A percentile compares a stretch with the other conserved stretches of the same genome.
These are phyloP conservation scores for Chaetomiaceae sp. DNA, from an alignment of 2,329 filamentous ascomycete genomes.

Conservation along the genomic window DNA sequence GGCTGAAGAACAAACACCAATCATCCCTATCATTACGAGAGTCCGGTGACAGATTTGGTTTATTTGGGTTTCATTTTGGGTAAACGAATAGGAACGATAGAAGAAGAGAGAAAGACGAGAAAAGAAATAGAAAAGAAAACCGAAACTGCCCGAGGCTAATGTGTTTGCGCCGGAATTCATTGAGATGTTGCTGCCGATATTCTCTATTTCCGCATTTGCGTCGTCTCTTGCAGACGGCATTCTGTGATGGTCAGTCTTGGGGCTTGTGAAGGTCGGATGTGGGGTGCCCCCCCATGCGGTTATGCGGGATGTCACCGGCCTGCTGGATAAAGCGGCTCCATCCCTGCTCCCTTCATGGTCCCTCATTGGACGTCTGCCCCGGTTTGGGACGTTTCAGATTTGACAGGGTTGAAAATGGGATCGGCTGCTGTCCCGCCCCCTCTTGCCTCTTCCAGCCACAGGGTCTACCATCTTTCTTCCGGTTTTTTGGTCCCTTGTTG, in stretches of 20 bases:
- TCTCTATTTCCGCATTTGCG: no score
- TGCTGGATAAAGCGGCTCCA: conserved; percentile 2
- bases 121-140: no score
- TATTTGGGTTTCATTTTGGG: no score
- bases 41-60: no score
- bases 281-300: not conserved
- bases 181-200: no score
- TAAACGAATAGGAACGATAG: no score
- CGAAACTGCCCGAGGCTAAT: no score
- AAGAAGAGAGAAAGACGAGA: no score
- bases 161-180: no score
- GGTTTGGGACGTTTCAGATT: conserved; percentile 21
- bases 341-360: not conserved
- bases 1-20: no score
- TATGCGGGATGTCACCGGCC: conserved; percentile 9
- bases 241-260: no score
- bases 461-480: not conserved
- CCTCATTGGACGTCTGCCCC: conserved; percentile 13
- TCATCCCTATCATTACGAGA: no score
- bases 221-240: not conserved
- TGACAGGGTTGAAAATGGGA: conserved; percentile 19
- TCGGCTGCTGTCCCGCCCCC: conserved; percentile 13
- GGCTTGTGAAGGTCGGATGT: not conserved
- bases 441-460: conserved; percentile 3
- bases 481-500: not conserved